Evolutionary conservation across 768 basidiomycete genomes (phyloP).

Genomic region (Trametes meyenii): DNA sequence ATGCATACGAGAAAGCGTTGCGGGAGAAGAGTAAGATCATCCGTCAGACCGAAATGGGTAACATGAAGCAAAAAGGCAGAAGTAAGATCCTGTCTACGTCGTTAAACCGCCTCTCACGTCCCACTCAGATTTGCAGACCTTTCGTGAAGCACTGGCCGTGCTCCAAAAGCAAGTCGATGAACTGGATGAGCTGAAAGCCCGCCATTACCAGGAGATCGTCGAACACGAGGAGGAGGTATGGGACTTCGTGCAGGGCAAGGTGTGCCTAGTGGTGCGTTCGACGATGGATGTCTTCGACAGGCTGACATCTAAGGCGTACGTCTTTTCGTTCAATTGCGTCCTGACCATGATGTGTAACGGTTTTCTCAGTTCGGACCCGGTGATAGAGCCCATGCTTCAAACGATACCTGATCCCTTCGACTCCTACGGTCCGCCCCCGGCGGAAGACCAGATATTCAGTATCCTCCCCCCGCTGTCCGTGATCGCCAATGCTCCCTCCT

Average conservation of each 20-base stretch:
- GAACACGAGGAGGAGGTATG: conserved; percentile 97
- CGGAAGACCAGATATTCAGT: conserved; percentile 91
- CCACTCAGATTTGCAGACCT: conserved; percentile 76
- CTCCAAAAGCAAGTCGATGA: conserved; percentile 91
- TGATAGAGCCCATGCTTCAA: conserved; percentile 89
- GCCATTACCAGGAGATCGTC: conserved; percentile 86
- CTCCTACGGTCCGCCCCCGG: conserved; percentile 83
- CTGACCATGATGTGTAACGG: conserved; percentile 3
- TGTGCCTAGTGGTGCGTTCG: conserved; percentile 83
- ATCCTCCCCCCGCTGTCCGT: conserved; percentile 85
- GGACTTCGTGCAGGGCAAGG: conserved; percentile 88
- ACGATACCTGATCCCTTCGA: conserved; percentile 93
- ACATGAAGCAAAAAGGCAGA: conserved; percentile 82
- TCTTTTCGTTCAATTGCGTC: background rate
- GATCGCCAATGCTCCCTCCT: conserved; percentile 65
- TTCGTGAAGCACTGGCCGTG: conserved; percentile 79
- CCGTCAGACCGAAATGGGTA: conserved; percentile 81
- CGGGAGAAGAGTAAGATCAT: conserved; percentile 85
- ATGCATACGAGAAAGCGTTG: conserved; percentile 79
- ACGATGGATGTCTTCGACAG: conserved; percentile 92
- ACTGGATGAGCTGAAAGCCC: conserved; percentile 80
- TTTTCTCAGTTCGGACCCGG: conserved; percentile 70
- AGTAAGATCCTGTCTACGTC: conserved; percentile 50
- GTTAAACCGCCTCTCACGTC: background rate
- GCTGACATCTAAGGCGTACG: conserved; percentile 81